These are phyloP conservation scores for Fusarium pseudograminearum DNA, from an alignment of 2,329 filamentous ascomycete genomes.

Conservation along the genomic window DNA sequence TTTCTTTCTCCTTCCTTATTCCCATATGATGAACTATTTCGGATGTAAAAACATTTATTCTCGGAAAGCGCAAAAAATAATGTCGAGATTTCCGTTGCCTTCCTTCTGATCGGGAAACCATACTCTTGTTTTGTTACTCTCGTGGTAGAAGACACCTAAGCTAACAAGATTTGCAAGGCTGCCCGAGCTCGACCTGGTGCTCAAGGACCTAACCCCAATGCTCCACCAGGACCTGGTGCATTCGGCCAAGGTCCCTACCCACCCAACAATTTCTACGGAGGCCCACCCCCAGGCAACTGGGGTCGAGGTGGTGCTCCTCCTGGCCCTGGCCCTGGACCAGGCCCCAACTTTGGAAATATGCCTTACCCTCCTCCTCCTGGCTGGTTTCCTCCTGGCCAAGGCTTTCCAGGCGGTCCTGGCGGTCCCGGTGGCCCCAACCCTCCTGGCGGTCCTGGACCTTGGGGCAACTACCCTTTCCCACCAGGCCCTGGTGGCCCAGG, in stretches of 20 bases:
- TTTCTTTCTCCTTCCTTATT: slow-evolving; percentile 29
- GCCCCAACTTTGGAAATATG: slow-evolving; percentile 77
- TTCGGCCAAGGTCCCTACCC: slow-evolving; percentile 61
- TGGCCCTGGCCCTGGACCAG: slow-evolving; percentile 70
- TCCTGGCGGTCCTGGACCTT: slow-evolving; percentile 72
- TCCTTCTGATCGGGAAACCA: slow-evolving; percentile 84
- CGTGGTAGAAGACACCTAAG: slow-evolving; percentile 45
- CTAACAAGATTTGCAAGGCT: slow-evolving; percentile 54
- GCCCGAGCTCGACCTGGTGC: slow-evolving; percentile 56
- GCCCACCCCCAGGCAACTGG: slow-evolving; percentile 66
- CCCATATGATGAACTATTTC: slow-evolving; percentile 91
- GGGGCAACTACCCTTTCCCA: slow-evolving; percentile 71
- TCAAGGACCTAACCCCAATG: slow-evolving; percentile 50
- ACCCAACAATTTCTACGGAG: slow-evolving; percentile 62
- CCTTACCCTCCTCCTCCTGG: slow-evolving; percentile 81
- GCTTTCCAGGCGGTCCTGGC: slow-evolving; percentile 67
- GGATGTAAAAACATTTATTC: slow-evolving; percentile 89
- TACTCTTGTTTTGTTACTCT: slow-evolving; percentile 19
- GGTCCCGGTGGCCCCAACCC: slow-evolving; percentile 65
- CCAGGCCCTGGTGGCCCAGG: slow-evolving; percentile 67
- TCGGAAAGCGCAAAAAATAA: slow-evolving; percentile 93
- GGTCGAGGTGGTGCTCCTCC: slow-evolving; percentile 63
- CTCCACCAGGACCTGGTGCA: slow-evolving; percentile 52
- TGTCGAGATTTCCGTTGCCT: slow-evolving; percentile 99
- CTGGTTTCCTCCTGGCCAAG: slow-evolving; percentile 83